Evolutionary conservation across 2,329 filamentous ascomycete genomes (phyloP).

Genomic region (Calycina marina): DNA sequence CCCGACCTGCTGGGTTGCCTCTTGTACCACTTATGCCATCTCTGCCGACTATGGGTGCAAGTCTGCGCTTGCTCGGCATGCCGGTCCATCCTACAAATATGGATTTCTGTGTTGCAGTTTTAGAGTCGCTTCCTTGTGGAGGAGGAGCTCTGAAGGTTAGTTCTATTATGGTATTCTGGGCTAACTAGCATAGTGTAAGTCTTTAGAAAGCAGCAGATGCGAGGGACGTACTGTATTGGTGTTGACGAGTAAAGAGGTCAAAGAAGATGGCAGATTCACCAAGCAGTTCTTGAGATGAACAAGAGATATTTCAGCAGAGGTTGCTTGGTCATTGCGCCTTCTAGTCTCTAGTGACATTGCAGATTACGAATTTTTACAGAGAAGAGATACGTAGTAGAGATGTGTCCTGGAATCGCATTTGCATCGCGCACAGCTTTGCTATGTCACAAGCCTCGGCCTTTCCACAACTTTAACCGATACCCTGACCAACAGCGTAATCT

Average conservation of each 20-base stretch:
- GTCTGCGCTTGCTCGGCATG: conserved; percentile 82
- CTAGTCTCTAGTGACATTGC: conserved; percentile 16
- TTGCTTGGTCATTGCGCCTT: conserved; percentile 39
- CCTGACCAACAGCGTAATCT: no score
- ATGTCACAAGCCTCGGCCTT: no score
- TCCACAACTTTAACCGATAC: no score
- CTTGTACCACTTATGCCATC: conserved; percentile 53
- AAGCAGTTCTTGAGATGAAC: conserved; percentile 87
- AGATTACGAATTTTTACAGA: no score
- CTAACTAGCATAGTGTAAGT: conserved; percentile 39
- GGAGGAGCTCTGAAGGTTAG: conserved; percentile 56
- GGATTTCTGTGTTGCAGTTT: conserved; percentile 43
- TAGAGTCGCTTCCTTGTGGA: conserved; percentile 31
- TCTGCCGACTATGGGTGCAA: conserved; percentile 56
- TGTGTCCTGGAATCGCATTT: no score
- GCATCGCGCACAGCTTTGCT: no score
- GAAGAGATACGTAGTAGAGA: no score
- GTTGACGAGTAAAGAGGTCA: conserved; percentile 76
- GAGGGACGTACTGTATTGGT: conserved; percentile 62
- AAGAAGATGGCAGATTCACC: conserved; percentile 74
- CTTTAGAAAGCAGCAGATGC: not conserved
- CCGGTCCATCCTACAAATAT: conserved; percentile 93
- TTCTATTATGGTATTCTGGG: conserved; percentile 94
- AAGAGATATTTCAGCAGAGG: conserved; percentile 70
- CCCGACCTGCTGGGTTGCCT: conserved; percentile 40